phyloP scores from a whole-genome alignment of 2,329 filamentous ascomycete genomes.

The Exophiala sp. region DNA sequence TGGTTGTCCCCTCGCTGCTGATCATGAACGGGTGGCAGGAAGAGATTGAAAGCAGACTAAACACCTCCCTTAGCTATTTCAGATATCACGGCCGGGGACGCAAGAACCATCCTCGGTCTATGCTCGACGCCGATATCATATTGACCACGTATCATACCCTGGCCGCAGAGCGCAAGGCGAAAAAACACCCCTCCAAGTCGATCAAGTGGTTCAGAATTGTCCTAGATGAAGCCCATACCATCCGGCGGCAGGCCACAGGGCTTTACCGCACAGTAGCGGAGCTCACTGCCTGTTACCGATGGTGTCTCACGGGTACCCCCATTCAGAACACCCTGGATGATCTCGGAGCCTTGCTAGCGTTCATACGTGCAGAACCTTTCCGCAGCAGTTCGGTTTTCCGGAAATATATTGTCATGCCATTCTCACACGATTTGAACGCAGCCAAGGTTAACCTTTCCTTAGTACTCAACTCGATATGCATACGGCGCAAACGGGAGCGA shows the following conservation, averaged over 20 bases:
- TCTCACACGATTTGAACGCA: constrained; percentile 30
- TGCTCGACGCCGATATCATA: constrained; percentile 41
- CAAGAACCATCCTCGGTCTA: constrained; percentile 24
- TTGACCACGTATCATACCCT: constrained; percentile 50
- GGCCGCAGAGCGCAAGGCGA: constrained; percentile 33
- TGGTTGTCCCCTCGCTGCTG: constrained; percentile 45
- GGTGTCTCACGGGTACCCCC: constrained; percentile 54
- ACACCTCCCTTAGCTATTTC: constrained; percentile 30
- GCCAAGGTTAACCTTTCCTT: constrained; percentile 29
- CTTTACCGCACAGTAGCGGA: constrained; percentile 43
- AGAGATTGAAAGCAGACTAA: constrained; percentile 39
- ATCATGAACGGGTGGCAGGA: constrained; percentile 41
- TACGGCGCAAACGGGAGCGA: constrained; percentile 13
- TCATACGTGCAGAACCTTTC: constrained; percentile 45
- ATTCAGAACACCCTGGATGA: constrained; percentile 55
- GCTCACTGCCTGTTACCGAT: constrained; percentile 45
- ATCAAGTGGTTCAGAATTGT: constrained; percentile 43
- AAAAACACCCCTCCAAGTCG: constrained; percentile 34
- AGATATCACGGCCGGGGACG: constrained; percentile 40
- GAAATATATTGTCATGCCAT: constrained; percentile 43
- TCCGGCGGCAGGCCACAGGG: constrained; percentile 47
- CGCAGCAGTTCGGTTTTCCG: constrained; percentile 42
- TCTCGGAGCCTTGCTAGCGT: constrained; percentile 50
- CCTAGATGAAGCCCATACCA: constrained; percentile 52
- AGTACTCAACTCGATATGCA: constrained; percentile 34